Conservation (phyloP, 2,329 filamentous ascomycete genomes). For the Xylaria sp. region DNA sequence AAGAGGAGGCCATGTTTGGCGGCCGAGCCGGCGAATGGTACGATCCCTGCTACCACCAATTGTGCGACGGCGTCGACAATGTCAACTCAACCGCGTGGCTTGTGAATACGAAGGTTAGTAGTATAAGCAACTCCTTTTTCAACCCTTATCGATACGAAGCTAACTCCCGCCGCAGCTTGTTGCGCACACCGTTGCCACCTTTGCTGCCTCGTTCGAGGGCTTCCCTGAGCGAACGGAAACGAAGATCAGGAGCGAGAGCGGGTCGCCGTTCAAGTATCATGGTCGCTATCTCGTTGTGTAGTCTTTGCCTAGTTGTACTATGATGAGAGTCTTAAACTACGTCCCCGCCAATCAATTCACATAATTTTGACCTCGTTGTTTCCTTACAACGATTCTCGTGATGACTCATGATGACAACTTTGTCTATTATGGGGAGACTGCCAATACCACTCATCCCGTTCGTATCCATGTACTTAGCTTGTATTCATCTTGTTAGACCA, state of each 20-base stretch:
- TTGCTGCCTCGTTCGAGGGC: constrained; percentile 64
- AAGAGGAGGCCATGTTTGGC: constrained; percentile 70
- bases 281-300: constrained; percentile 53
- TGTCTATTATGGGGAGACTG: no score
- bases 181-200: constrained; percentile 73
- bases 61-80: constrained; percentile 62
- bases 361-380: background rate
- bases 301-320: background rate
- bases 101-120: constrained; percentile 59
- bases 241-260: constrained; percentile 34
- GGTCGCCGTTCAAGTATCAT: constrained; percentile 50
- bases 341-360: background rate
- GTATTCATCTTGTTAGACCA: no score
- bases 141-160: background rate
- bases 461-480: no score
- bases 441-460: no score
- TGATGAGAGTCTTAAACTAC: background rate
- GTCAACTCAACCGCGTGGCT: constrained; percentile 64
- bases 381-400: no score
- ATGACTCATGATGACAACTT: no score
- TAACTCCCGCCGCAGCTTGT: constrained; percentile 53
- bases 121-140: background rate
- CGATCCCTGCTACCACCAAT: constrained; percentile 63
- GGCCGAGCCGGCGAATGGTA: constrained; percentile 65
- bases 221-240: constrained; percentile 59